Evolutionary conservation across 2,329 filamentous ascomycete genomes (phyloP).

Genomic region (Xylaria sp.): DNA sequence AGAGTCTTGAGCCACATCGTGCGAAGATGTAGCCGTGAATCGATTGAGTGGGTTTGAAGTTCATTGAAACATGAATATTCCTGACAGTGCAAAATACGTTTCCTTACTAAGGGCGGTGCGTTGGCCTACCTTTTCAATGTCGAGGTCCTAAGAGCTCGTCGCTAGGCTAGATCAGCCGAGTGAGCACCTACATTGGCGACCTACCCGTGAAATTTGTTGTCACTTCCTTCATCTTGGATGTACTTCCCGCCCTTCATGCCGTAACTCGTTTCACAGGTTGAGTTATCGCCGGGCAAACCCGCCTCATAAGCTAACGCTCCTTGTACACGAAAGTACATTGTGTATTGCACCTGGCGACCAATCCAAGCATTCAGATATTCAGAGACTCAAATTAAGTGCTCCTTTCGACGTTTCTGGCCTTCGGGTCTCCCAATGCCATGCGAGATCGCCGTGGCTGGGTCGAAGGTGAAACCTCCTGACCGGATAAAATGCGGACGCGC

Average conservation of each 20-base stretch:
- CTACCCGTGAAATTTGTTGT: background rate
- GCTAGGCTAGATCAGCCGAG: background rate
- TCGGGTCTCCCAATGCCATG: conserved; percentile 10
- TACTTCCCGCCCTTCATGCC: conserved; percentile 11
- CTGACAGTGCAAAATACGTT: background rate
- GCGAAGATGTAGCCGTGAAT: background rate
- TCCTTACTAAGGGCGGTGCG: background rate
- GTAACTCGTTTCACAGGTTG: background rate
- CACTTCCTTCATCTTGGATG: conserved; percentile 10
- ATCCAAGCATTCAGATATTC: conserved; percentile 10
- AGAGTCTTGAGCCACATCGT: conserved; percentile 27
- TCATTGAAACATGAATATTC: background rate
- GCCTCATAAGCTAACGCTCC: background rate
- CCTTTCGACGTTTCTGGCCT: conserved; percentile 3
- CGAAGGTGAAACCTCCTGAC: conserved; percentile 12
- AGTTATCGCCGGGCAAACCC: background rate
- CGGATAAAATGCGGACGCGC: conserved; percentile 19
- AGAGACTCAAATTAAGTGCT: conserved; percentile 1
- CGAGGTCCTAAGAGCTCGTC: background rate
- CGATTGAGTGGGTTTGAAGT: background rate
- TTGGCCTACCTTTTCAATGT: background rate
- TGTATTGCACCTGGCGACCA: background rate
- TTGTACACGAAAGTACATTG: conserved; percentile 10
- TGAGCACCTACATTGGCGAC: background rate
- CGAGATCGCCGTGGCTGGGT: conserved; percentile 17